Percentiles rank a stretch among this genome's conserved stretches.
Evolutionary conservation across 2,329 filamentous ascomycete species (phyloP).

Genomic region (Sporothrix brasiliensis): DNA sequence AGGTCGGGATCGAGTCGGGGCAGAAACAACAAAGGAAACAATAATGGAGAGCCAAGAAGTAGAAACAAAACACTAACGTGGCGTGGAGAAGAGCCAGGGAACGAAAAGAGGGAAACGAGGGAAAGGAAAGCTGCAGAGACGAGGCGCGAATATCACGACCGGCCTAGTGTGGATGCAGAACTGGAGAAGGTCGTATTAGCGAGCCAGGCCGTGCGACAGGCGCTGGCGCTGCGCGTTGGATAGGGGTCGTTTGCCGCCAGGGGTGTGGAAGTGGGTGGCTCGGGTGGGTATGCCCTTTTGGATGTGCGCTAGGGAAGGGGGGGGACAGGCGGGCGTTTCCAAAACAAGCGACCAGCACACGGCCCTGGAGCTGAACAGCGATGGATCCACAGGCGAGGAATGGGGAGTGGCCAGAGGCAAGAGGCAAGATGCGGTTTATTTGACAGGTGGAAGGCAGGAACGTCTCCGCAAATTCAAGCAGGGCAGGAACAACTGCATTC

Average conservation of each 20-base stretch:
- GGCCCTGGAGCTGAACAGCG: neutral
- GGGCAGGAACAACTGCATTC: constrained; percentile 12
- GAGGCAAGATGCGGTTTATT: neutral
- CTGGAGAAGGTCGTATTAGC: constrained; percentile 25
- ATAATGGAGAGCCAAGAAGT: neutral
- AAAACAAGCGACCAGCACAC: constrained; percentile 23
- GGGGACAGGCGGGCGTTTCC: constrained; percentile 24
- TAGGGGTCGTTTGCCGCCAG: constrained; percentile 25
- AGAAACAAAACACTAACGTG: neutral
- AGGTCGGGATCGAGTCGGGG: neutral
- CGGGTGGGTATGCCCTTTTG: neutral
- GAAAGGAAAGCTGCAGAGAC: constrained; percentile 4
- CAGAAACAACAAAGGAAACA: constrained; percentile 6
- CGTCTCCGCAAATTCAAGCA: neutral
- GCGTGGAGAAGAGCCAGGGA: neutral
- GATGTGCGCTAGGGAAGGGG: constrained; percentile 23
- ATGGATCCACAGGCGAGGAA: neutral
- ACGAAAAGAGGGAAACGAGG: neutral
- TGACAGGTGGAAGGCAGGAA: neutral
- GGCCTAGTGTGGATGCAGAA: constrained; percentile 5
- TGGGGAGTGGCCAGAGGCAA: neutral
- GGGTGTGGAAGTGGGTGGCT: neutral
- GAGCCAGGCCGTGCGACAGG: neutral
- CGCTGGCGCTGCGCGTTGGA: constrained; percentile 4
- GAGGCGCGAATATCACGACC: constrained; percentile 1